Evolutionary conservation across 768 basidiomycete genomes (phyloP), one percentile per base, ranked within the genome.

Genomic region (Russula emetica): DNA sequence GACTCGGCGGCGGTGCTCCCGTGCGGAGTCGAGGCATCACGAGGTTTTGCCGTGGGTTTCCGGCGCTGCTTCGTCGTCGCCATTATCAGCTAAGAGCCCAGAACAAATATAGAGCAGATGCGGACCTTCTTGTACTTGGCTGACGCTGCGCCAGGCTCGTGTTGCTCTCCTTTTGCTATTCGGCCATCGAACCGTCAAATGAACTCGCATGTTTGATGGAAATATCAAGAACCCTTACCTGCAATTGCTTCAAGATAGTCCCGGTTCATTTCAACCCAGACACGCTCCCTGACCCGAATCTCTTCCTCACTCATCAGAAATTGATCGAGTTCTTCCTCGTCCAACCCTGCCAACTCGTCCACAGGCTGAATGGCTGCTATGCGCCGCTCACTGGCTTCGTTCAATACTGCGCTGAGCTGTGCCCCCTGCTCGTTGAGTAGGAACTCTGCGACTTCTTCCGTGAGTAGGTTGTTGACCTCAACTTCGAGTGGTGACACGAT

Each of bases 221-320:
- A 30, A 14, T 26, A 20, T 3, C 16, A 45, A 51, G 9, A 24
- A 26, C 10, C 83, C 73, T 36, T 69, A 90, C 92, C 90, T 58
- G 93, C 94, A 38, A 95, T 78, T 18, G 88, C 86, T 72, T 94
- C 89, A 40, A 98, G 76, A 73, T 96, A 98, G 36, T 97, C 94
- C 69, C 82, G 82, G 73, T 97, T 97, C 70, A 93, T 78, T 75
- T 95, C 93, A 54, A 95, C 92, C 94, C 94, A 98, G 1, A 97
- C 84, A 13, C 92, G 85, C 73, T 93, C 92, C 74, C 91, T 98
- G 71, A 92, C 79, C 72, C 79, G 85, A 4, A 91, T 87, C 74
- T 96, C 94, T 26, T 88, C 88, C 40, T 88, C 87, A 9, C 81
- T 84, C 26, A 94, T 75, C 60, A 92, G 76, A 71, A 97, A 89